Conservation (phyloP, 2,329 filamentous ascomycete species). For the Fusarium xyrophilum region DNA sequence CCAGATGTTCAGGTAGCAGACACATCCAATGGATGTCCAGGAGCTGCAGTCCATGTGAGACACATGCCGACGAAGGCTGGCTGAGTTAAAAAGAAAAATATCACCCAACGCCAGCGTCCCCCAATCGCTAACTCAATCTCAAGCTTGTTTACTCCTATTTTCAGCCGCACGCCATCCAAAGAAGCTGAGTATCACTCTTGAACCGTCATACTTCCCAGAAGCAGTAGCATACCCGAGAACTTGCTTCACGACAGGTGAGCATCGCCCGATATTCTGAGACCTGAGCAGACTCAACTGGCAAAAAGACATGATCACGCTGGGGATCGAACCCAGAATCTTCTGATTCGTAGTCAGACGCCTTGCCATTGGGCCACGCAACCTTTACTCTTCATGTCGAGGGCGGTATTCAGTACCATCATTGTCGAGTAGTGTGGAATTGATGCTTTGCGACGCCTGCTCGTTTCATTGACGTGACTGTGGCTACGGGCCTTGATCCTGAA, state of each 20-base stretch:
- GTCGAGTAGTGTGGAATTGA: fast-evolving
- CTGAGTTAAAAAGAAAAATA: not conserved
- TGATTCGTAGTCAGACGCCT: slow-evolving; percentile 35
- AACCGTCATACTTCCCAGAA: not conserved
- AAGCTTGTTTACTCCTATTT: not conserved
- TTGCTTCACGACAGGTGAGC: not conserved
- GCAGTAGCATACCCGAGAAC: not conserved
- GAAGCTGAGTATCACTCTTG: not conserved
- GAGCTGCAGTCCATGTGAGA: slow-evolving; percentile 21
- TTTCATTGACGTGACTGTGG: not conserved
- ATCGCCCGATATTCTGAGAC: not conserved
- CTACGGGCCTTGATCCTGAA: not conserved
- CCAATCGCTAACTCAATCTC: not conserved
- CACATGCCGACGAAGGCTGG: slow-evolving; percentile 12
- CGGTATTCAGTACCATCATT: fast-evolving
- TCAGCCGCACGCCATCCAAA: not conserved
- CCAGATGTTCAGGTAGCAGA: not conserved
- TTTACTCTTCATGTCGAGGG: fast-evolving
- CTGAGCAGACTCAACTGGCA: not conserved
- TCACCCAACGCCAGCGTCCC: not conserved
- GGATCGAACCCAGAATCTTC: slow-evolving; percentile 35
- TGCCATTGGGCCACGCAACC: slow-evolving; percentile 38
- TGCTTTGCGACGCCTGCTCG: not conserved
- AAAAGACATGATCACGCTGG: slow-evolving; percentile 31
- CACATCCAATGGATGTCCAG: slow-evolving; percentile 1